These are phyloP conservation scores for Phytophthora fragariaefolia DNA, from an alignment of 352 stramenopile genomes.

Conservation along the genomic window DNA sequence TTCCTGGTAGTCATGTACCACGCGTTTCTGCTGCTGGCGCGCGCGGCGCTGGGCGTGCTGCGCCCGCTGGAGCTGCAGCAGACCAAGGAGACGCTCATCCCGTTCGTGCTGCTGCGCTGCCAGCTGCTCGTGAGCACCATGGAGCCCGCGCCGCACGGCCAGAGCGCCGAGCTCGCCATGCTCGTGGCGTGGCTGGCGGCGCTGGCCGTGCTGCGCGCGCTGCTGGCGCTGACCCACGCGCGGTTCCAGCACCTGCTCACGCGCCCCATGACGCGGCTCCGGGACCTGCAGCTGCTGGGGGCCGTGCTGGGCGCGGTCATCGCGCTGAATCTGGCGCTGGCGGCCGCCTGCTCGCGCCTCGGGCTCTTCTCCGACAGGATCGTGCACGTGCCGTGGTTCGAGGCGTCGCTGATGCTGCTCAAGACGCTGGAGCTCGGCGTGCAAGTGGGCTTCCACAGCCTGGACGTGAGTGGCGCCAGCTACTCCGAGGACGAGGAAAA, in stretches of 20 bases:
- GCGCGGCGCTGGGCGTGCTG: constrained; percentile 52
- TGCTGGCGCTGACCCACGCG: constrained; percentile 65
- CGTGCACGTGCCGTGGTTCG: constrained; percentile 78
- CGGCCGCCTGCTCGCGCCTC: constrained; percentile 42
- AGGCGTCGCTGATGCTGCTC: constrained; percentile 70
- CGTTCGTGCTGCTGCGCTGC: constrained; percentile 77
- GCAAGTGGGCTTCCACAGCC: constrained; percentile 72
- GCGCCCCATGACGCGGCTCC: constrained; percentile 61
- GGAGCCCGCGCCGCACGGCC: constrained; percentile 35
- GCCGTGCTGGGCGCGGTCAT: constrained; percentile 48
- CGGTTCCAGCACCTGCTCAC: constrained; percentile 77
- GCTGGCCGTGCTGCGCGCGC: constrained; percentile 63
- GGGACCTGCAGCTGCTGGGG: constrained; percentile 64
- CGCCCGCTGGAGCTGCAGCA: constrained; percentile 70
- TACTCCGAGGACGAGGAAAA: constrained; percentile 40
- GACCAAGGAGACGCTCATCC: constrained; percentile 83
- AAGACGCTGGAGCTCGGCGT: constrained; percentile 71
- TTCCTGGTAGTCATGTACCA: constrained; percentile 77
- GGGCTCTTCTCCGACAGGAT: constrained; percentile 59
- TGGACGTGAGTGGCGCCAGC: constrained; percentile 50
- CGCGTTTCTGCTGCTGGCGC: constrained; percentile 59
- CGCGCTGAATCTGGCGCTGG: constrained; percentile 52
- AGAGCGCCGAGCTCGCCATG: constrained; percentile 47
- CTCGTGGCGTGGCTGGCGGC: constrained; percentile 75
- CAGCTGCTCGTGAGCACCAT: constrained; percentile 78